These are phyloP conservation scores for Neurospora sp. DNA, from an alignment of 495 filamentous ascomycete genomes.

Conservation along the genomic window DNA sequence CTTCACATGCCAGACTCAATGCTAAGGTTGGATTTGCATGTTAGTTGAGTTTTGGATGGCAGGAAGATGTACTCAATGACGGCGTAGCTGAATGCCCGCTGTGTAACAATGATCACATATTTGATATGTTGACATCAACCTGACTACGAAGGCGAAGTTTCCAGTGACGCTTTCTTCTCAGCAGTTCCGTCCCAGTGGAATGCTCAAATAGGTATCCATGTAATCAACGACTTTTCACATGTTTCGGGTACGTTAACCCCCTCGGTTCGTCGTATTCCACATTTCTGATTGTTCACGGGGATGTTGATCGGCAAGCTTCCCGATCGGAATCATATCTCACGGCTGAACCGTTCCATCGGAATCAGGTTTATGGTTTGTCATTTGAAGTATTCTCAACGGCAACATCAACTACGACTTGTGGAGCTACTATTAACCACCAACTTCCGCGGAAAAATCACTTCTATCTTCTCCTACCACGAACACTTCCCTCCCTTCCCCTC, in stretches of 20 bases:
- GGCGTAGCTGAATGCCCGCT: background rate
- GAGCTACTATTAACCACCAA: background rate
- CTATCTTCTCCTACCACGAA: background rate
- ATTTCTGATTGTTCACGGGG: background rate
- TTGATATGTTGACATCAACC: background rate
- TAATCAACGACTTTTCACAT: background rate
- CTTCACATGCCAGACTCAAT: background rate
- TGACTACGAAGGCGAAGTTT: background rate
- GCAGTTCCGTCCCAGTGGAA: background rate
- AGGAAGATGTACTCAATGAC: background rate
- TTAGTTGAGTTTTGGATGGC: background rate
- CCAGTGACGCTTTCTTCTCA: background rate
- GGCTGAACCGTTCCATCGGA: background rate
- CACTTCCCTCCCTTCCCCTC: background rate
- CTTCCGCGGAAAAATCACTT: background rate
- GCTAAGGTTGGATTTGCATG: background rate
- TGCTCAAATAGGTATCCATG: background rate
- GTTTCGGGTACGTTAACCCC: background rate
- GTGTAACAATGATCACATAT: background rate
- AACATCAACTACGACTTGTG: background rate
- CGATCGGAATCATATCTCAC: background rate
- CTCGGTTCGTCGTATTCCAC: background rate
- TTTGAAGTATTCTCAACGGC: background rate
- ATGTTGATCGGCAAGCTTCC: background rate
- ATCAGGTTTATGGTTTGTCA: background rate